Evolutionary conservation across 257 asterid genomes (phyloP), one percentile per base, ranked within the genome.

Genomic region (Rehmannia glutinosa): DNA sequence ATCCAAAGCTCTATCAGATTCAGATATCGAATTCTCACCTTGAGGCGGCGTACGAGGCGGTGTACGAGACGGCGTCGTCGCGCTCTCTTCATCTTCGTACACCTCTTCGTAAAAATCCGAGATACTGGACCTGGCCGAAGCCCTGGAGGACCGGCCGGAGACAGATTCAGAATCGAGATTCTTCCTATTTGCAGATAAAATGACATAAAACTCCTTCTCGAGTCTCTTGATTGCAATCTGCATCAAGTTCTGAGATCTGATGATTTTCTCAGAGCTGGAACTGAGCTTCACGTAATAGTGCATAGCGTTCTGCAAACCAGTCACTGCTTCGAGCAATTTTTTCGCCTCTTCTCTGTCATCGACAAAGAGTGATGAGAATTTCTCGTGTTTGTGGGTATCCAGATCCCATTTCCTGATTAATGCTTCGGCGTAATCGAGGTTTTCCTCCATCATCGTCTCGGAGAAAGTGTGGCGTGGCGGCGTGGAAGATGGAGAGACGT

Each of bases 201-300:
- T 77, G 0, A 74, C 53, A 49, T 70, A 65, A 64, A 88, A 86
- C 53, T 88, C 94, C 62, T 81, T 84, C 65, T 88, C 87, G n/a
- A 86, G 69, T 15, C 87, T 73, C 11, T 73, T 88, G 86, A 82
- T 84, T 0, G 91, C 94, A 13, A 81, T 70, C 17, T 61, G 77
- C 96, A 88, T 88, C 61, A 86, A 27, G 33, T 54, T 69, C 60
- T 86, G 93, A 24, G 85, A 76, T 33, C 85, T 73, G 38, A 80
- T 45, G 24, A 88, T 82, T 0, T 65, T 64, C 6, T 60, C 75
- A 0, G 93, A 82, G 53, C 52, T 56, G 5, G 96, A 72, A 39
- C 62, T 21, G 13, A 60, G 73, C 16, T 65, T 80, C 6, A 78
- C 57, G 35, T 73, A 75, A 49, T 70, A 73, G 30, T 75, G 86